Percentiles rank a stretch among this genome's conserved stretches.
Conservation (phyloP, 345 rosid genomes). For the Camelina hispida region DNA sequence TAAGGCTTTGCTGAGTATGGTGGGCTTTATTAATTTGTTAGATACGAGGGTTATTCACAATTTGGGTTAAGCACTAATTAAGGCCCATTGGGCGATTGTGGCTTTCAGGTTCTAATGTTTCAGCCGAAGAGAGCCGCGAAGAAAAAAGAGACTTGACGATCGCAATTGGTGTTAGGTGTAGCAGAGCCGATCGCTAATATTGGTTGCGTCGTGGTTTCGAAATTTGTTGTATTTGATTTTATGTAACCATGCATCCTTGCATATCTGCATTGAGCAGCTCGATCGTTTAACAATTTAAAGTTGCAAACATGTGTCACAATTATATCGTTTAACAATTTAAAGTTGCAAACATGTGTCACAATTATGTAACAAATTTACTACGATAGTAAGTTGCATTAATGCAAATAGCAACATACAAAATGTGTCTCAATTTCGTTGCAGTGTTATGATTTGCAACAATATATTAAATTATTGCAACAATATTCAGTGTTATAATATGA, state of each 20-base stretch:
- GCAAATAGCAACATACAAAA: no score
- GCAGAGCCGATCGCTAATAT: no score
- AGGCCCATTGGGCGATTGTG: slow-evolving; percentile 19
- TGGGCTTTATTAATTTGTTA: slow-evolving; percentile 16
- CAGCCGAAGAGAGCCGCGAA: background rate
- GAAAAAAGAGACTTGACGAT: background rate
- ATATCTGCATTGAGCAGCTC: background rate
- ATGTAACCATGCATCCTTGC: background rate
- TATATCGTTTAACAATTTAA: no score
- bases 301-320: no score
- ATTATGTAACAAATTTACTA: no score
- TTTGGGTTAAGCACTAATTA: background rate
- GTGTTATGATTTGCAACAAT: no score
- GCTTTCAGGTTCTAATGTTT: background rate
- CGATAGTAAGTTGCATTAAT: no score
- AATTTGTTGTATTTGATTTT: background rate
- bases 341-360: no score
- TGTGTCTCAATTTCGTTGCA: no score
- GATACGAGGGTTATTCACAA: background rate
- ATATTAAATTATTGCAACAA: no score
- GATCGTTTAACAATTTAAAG: no score
- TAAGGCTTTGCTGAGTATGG: background rate
- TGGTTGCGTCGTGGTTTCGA: background rate
- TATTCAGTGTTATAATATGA: no score
- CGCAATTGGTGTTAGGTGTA: background rate